Evolutionary conservation across 495 filamentous ascomycete genomes (phyloP).

Genomic region (Aspergillus nanangensis): DNA sequence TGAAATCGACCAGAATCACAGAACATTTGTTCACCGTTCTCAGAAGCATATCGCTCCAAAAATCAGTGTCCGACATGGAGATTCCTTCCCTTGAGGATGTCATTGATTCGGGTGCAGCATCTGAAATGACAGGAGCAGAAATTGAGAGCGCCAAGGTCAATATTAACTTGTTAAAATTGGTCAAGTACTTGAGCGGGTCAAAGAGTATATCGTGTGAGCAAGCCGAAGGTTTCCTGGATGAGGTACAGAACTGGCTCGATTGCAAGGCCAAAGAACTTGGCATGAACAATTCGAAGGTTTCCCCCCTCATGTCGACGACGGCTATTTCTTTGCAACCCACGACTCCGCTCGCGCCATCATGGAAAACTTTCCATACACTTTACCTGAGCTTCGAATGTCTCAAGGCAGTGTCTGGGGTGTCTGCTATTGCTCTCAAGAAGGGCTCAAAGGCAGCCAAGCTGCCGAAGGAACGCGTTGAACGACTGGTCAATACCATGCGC

Average conservation of each 20-base stretch:
- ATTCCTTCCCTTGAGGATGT: slow-evolving; percentile 26
- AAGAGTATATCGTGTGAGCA: slow-evolving; percentile 29
- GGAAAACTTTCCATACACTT: slow-evolving; percentile 35
- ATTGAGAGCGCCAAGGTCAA: slow-evolving; percentile 29
- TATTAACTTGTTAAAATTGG: slow-evolving; percentile 26
- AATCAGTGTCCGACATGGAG: slow-evolving; percentile 24
- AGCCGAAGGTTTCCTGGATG: slow-evolving; percentile 23
- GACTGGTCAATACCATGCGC: slow-evolving; percentile 19
- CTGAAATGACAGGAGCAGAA: slow-evolving; percentile 33
- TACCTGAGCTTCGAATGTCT: slow-evolving; percentile 36
- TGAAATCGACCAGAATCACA: slow-evolving; percentile 30
- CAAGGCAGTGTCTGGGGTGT: slow-evolving; percentile 32
- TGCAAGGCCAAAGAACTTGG: slow-evolving; percentile 22
- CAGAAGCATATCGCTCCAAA: slow-evolving; percentile 29
- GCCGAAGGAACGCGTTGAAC: slow-evolving; percentile 29
- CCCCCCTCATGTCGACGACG: slow-evolving; percentile 21
- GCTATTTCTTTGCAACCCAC: slow-evolving; percentile 19
- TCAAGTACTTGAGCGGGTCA: slow-evolving; percentile 32
- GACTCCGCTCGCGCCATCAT: slow-evolving; percentile 32
- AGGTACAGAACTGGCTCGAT: slow-evolving; percentile 33
- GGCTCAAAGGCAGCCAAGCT: slow-evolving; percentile 28
- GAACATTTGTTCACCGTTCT: slow-evolving; percentile 33
- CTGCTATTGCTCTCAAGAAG: slow-evolving; percentile 27
- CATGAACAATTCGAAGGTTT: slow-evolving; percentile 14
- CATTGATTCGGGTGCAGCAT: slow-evolving; percentile 14